These are phyloP conservation scores for Pythium oligandrum DNA, from an alignment of 352 stramenopile genomes.

Conservation along the genomic window DNA sequence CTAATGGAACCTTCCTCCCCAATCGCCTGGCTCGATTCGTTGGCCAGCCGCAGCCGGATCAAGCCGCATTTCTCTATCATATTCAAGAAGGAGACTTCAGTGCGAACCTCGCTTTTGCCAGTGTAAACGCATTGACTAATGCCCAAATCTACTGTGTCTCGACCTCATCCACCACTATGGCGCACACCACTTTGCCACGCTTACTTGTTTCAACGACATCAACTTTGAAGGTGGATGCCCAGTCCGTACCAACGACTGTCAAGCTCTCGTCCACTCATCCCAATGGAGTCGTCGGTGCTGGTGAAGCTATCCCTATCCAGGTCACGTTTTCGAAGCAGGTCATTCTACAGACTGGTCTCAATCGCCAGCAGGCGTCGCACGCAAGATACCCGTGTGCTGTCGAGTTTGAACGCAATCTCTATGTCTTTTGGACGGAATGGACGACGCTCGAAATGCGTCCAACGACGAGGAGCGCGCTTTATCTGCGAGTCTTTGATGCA, in stretches of 20 bases:
- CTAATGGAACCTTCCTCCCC: conserved; percentile 32
- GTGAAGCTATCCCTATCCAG: conserved; percentile 64
- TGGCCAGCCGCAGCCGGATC: conserved; percentile 32
- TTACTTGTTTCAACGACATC: conserved; percentile 25
- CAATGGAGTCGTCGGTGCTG: conserved; percentile 45
- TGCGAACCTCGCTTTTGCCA: conserved; percentile 49
- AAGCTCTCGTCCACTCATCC: conserved; percentile 46
- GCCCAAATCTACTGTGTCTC: conserved; percentile 43
- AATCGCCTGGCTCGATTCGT: conserved; percentile 47
- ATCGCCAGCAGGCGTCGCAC: conserved; percentile 47
- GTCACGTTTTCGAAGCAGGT: conserved; percentile 63
- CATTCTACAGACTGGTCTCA: conserved; percentile 57
- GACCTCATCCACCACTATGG: conserved; percentile 32
- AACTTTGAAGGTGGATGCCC: conserved; percentile 41
- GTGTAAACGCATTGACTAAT: conserved; percentile 27
- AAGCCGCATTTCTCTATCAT: conserved; percentile 64
- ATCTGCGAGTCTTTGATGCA: conserved; percentile 46
- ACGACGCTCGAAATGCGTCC: conserved; percentile 21
- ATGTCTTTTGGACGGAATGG: conserved; percentile 68
- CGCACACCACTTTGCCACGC: conserved; percentile 27
- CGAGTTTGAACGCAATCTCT: conserved; percentile 37
- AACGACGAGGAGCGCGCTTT: conserved; percentile 42
- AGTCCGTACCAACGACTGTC: conserved; percentile 50
- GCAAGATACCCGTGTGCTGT: conserved; percentile 35
- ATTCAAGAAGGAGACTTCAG: conserved; percentile 50